A percentile compares a stretch with the other conserved stretches of the same genome.
Conservation (phyloP, 2,329 filamentous ascomycete genomes). For the Exophiala lecanii-corni region DNA sequence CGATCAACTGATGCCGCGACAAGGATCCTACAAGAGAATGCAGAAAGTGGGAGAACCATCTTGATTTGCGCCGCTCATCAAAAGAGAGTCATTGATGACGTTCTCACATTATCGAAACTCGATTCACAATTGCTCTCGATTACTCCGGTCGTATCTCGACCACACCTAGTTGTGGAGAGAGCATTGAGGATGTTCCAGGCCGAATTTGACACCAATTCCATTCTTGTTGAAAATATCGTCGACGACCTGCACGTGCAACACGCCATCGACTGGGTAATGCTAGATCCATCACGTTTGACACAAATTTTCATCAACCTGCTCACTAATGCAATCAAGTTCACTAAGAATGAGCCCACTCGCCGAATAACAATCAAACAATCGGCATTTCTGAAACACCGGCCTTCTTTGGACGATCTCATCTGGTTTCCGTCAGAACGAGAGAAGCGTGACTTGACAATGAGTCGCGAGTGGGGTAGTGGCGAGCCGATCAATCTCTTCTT, state of each 20-base stretch:
- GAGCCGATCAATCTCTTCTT: slow-evolving; percentile 63
- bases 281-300: slow-evolving; percentile 53
- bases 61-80: slow-evolving; percentile 72
- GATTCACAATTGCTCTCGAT: slow-evolving; percentile 70
- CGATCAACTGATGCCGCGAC: slow-evolving; percentile 2
- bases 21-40: slow-evolving; percentile 53
- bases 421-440: slow-evolving; percentile 18
- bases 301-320: slow-evolving; percentile 58
- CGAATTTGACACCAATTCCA: slow-evolving; percentile 46
- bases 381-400: slow-evolving; percentile 5
- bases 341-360: slow-evolving; percentile 27
- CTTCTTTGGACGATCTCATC: slow-evolving; percentile 8
- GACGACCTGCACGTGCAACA: slow-evolving; percentile 5
- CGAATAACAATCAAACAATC: slow-evolving; percentile 12
- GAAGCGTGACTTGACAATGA: slow-evolving; percentile 28
- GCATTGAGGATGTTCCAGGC: slow-evolving; percentile 73
- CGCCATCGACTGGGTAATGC: slow-evolving; percentile 42
- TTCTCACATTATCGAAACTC: slow-evolving; percentile 68
- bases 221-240: slow-evolving; percentile 10
- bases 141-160: slow-evolving; percentile 64
- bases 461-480: slow-evolving; percentile 50
- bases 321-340: slow-evolving; percentile 61
- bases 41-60: slow-evolving; percentile 72
- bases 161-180: slow-evolving; percentile 59
- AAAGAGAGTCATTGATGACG: slow-evolving; percentile 70